phyloP scores from a whole-genome alignment of 1,284 basidiomycete species.

The Ustilago vetiveriae region DNA sequence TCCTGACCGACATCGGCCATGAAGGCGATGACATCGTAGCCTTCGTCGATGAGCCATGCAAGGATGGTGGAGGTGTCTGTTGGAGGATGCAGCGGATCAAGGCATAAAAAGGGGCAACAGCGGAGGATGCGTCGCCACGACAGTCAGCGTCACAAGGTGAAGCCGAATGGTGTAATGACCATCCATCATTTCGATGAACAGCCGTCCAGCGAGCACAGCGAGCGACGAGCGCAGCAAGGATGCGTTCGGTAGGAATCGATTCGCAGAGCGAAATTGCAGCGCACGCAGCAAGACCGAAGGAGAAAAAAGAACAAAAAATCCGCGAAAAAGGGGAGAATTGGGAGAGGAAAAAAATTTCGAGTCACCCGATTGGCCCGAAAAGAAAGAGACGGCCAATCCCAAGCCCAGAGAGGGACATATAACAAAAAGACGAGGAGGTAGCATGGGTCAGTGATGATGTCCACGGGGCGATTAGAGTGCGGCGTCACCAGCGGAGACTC shows the following conservation, averaged over 20 bases:
- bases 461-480: slow-evolving; percentile 5
- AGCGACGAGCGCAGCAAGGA: slow-evolving; percentile 10
- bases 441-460: slow-evolving; percentile 30
- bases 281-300: not conserved
- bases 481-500: slow-evolving; percentile 15
- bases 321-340: not conserved
- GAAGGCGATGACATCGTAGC: slow-evolving; percentile 96
- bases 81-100: too few species aligned
- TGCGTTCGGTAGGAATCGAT: slow-evolving; percentile 1
- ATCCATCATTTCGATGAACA: too few species aligned
- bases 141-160: too few species aligned
- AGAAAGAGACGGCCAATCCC: not conserved
- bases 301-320: slow-evolving; percentile 10
- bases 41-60: slow-evolving; percentile 80
- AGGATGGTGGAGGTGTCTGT: slow-evolving; percentile 67
- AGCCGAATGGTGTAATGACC: too few species aligned
- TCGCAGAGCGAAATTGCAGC: not conserved
- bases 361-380: slow-evolving; percentile 26
- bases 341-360: slow-evolving; percentile 27
- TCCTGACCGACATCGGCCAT: slow-evolving; percentile 99
- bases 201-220: slow-evolving; percentile 4
- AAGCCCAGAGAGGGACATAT: not conserved
- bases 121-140: too few species aligned
- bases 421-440: slow-evolving; percentile 7
- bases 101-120: too few species aligned